These are phyloP conservation scores for Lagerstroemia speciosa DNA, from an alignment of 345 rosid genomes.

Conservation along the genomic window DNA sequence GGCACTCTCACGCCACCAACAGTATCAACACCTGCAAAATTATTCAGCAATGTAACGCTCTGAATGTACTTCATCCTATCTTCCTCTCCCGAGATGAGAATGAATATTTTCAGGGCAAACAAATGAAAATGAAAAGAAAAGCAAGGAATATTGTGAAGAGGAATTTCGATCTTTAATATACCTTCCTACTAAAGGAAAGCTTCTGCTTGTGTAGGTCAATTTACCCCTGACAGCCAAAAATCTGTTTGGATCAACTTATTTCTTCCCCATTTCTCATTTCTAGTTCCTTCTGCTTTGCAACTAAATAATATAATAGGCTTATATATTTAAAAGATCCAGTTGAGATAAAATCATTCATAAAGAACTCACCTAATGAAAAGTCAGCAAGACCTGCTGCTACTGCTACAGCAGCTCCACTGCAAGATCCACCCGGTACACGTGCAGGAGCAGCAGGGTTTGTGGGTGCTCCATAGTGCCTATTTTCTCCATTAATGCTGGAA, in stretches of 20 bases:
- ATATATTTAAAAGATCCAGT: not conserved
- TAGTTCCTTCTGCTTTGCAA: not conserved
- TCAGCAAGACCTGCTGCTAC: conserved; percentile 85
- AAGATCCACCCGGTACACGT: conserved; percentile 82
- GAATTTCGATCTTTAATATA: too few relatives aligned
- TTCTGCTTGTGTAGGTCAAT: too few relatives aligned
- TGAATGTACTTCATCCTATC: not conserved
- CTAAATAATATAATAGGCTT: too few relatives aligned
- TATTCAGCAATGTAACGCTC: too few relatives aligned
- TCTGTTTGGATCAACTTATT: too few relatives aligned
- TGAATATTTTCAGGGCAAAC: too few relatives aligned
- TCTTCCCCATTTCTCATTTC: too few relatives aligned
- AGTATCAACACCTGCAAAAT: conserved; percentile 64
- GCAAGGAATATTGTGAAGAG: too few relatives aligned
- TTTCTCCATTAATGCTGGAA: conserved; percentile 81
- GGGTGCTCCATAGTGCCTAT: conserved; percentile 72
- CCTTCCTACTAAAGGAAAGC: too few relatives aligned
- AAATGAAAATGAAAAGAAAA: too few relatives aligned
- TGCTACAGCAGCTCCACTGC: conserved; percentile 89
- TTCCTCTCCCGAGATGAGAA: not conserved
- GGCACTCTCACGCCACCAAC: conserved; percentile 93
- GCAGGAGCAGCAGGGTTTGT: conserved; percentile 73
- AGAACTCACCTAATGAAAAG: conserved; percentile 61
- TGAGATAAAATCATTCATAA: not conserved
- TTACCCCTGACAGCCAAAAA: too few relatives aligned